Conservation (phyloP, 1,284 basidiomycete genomes). For the Butyriboletus appendiculatus region DNA sequence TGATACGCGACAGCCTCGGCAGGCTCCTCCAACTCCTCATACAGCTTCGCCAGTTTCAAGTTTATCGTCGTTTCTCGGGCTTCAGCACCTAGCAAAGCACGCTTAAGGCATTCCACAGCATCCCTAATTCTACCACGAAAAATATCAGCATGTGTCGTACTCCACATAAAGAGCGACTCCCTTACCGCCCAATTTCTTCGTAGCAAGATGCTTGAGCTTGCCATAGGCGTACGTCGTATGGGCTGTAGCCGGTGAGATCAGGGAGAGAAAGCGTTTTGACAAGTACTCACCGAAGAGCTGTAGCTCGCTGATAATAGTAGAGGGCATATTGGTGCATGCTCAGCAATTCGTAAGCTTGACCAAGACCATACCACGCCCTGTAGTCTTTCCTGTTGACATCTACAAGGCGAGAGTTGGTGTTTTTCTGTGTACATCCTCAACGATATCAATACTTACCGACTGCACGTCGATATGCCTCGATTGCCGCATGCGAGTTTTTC, state of each 20-base stretch:
- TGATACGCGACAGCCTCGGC: constrained; percentile 73
- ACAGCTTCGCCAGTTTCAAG: constrained; percentile 77
- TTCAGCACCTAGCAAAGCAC: constrained; percentile 86
- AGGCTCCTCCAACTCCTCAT: constrained; percentile 66
- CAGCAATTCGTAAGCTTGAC: constrained; percentile 95
- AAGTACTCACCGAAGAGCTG: constrained; percentile 73
- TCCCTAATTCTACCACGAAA: constrained; percentile 58
- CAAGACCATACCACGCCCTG: constrained; percentile 97
- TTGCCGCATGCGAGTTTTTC: constrained; percentile 98
- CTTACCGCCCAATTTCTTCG: constrained; percentile 83
- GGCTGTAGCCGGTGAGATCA: constrained; percentile 49
- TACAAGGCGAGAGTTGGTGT: constrained; percentile 21
- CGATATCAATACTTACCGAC: constrained; percentile 62
- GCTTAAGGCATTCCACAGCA: constrained; percentile 87
- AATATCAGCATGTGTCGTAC: constrained; percentile 1
- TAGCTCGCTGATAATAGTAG: constrained; percentile 96
- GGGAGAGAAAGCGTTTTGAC: not conserved
- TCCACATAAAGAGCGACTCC: constrained; percentile 3
- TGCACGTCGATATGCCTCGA: constrained; percentile 95
- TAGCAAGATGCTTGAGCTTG: constrained; percentile 93
- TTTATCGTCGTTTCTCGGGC: constrained; percentile 75
- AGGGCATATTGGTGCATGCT: constrained; percentile 97
- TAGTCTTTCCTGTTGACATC: constrained; percentile 98
- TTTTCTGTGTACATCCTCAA: not conserved
- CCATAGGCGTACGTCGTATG: constrained; percentile 97